A percentile compares a stretch with the other conserved stretches of the same genome.
Evolutionary conservation across 306 rosid species (phyloP).

Genomic region (Calophaca sinica): DNA sequence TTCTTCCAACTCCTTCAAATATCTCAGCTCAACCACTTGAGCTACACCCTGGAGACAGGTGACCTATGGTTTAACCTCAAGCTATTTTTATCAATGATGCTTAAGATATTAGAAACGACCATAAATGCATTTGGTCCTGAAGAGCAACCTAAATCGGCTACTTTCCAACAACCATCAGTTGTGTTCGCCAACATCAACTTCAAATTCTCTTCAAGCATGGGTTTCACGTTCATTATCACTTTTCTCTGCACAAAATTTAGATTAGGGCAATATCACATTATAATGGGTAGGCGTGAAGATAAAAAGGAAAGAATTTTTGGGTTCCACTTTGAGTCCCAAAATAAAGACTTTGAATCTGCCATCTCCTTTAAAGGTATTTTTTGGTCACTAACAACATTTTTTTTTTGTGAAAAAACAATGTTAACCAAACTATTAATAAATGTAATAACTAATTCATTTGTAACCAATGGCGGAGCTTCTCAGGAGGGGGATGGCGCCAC

Average conservation of each 20-base stretch:
- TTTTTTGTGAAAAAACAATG: no score
- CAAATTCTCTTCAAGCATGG: constrained; percentile 1
- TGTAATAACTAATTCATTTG: no score
- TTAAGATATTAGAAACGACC: neutral
- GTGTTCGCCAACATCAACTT: neutral
- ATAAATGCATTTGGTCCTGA: constrained; percentile 2
- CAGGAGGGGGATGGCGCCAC: no score
- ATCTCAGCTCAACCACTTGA: no score
- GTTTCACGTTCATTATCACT: neutral
- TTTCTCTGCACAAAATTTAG: neutral
- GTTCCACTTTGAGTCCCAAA: no score
- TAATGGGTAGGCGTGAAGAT: neutral
- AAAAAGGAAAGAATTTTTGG: neutral
- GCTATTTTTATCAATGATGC: neutral
- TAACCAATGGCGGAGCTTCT: no score
- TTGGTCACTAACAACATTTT: no score
- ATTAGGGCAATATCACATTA: neutral
- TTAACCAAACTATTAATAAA: no score
- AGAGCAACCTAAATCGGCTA: constrained; percentile 25
- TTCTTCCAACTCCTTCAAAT: no score
- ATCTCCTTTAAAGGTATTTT: no score
- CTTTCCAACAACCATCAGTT: neutral
- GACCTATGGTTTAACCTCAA: neutral
- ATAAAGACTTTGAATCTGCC: no score
- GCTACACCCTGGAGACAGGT: no score